Evolutionary conservation across 495 filamentous ascomycete species (phyloP), one percentile per base, ranked within the genome.

Genomic region (Clavariopsis aquatica): DNA sequence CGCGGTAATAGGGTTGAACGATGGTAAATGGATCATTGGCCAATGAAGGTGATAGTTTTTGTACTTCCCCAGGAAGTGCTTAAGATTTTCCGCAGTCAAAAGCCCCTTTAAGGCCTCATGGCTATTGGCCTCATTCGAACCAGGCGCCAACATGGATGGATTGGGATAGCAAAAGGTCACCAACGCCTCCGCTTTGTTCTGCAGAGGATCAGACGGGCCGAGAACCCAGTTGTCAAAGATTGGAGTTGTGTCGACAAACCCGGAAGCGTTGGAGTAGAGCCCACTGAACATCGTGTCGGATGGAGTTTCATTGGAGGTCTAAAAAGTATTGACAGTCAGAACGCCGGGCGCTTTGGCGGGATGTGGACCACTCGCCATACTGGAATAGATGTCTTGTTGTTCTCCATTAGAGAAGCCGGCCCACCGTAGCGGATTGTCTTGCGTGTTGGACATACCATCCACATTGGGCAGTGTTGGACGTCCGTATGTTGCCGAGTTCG

Each of bases 11-110:
- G 85, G 79, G 59, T 83, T 79, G 71, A 89, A 89, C 1, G 86
- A 86, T 46, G 87, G 84, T 65, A 87, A 77, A 64, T 90, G 87
- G 15, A 90, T 77, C 64, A 88, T 80, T n/a, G 87, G 81, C 72
- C 88, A 87, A 73, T 89, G 87, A 59, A 78, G 78, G 61, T 88
- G 83, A 69, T 84, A 89, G 71, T 86, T 83, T 58, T 77, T 81
- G 73, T 84, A 89, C 17, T 80, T 73, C 29, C 82, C 78, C 55
- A 87, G 78, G 69, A 89, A 87, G 60, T 86, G 78, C 69, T 80
- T 84, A 66, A 89, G 75, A 71, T 86, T 83, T 52, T 82, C 77
- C 19, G 81, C 78, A 13, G 82, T 83, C 62, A 89, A 78, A 72
- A 81, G 82, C 26, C 72, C 72, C 65, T 77, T 75, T 29, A 86